Base-by-base conservation (phyloP, 768 basidiomycete genomes). In the Fomitopsis serialis region DNA sequence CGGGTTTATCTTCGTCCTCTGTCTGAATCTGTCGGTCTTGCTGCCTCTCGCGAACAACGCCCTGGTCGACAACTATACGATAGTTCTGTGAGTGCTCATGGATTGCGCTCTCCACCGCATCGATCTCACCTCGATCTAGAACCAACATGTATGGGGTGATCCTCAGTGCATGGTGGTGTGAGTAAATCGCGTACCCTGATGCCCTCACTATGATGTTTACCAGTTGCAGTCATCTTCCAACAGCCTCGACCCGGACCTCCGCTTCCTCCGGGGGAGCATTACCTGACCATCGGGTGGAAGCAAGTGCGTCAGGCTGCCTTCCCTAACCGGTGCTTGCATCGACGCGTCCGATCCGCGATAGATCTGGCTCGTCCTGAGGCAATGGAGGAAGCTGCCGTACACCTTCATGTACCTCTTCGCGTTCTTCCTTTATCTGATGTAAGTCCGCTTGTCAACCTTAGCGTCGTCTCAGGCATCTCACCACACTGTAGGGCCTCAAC, bases 151-250 rank as follows among this genome's bases (percentile, higher is more conserved):
- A 90, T 57, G 86, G 87, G 89, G 86, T 94, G 11, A 45, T 92
- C 1, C 74, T 77, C 10, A 90, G 90, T 7, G 82, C 91, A 46
- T 93, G 92, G 83, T 95, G 92, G 92, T 91, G 89, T 90, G 69
- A 45, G 85, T 69, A 1, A 11, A 34, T 1, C 12, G 32, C 37
- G 15, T 3, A 2, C 25, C 22, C 25, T 25, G 42, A 35, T 35
- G 37, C 45, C 29, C n/a, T n/a, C 25, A 24, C 36, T 37, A 1
- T n/a, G n/a, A n/a, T 11, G n/a, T n/a, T 35, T 25, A 36, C 55
- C 42, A 0, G 19, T 1, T 40, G n/a, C 48, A 91, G 89, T 93
- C 60, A 78, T 92, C 47, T 92, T 82, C 66, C 92, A 94, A 65
- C 79, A 89, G 62, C 87, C 84, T n/a, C 82, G 92, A 11, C 85